Evolutionary conservation across 257 asterid genomes (phyloP), one percentile per base, ranked within the genome.

Genomic region (Solanum tarapatanum): DNA sequence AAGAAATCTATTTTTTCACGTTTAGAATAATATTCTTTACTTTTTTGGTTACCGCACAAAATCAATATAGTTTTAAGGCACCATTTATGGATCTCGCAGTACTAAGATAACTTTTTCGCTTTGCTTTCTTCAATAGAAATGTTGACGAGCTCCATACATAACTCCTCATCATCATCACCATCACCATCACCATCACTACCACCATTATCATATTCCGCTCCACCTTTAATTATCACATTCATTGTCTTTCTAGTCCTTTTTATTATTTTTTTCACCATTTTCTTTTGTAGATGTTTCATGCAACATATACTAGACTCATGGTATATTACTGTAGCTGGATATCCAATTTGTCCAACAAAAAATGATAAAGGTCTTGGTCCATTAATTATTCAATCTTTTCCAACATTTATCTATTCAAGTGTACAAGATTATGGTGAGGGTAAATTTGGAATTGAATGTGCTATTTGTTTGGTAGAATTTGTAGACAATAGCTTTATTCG

Each of bases 371-470:
- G 99, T 11, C 94, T 97, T 12, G 97, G 94, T 43, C 95, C 94
- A 5, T 39, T 70, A 2, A 92, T 94, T 7, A 93, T 94, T 5
- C 88, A 93, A 2, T 92, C 96, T 0, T 97, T 94, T 62, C 99
- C 99, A 0, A 91, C 93, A 0, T 97, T 97, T 89, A 72, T 89
- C 1, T 97, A 97, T 51, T 93, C 98, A 0, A 92, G 87, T n/a
- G 98, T 97, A 13, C 94, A 94, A 84, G 96, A 91, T 13, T 93
- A 91, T 66, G 79, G 95, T 23, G 92, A 88, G 90, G 98, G 93
- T n/a, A 93, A 91, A 62, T 95, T 91, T 19, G 98, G 98, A 3
- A 88, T 95, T 6, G 99, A 97, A 83, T 97, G 99, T 87, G 99
- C 99, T 24, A 97, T 97, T 75, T 97, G 99, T 87, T 72, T 97